Evolutionary conservation across 371 early-diverging fungal genomes (phyloP).

Genomic region (Mucor velutinosus): DNA sequence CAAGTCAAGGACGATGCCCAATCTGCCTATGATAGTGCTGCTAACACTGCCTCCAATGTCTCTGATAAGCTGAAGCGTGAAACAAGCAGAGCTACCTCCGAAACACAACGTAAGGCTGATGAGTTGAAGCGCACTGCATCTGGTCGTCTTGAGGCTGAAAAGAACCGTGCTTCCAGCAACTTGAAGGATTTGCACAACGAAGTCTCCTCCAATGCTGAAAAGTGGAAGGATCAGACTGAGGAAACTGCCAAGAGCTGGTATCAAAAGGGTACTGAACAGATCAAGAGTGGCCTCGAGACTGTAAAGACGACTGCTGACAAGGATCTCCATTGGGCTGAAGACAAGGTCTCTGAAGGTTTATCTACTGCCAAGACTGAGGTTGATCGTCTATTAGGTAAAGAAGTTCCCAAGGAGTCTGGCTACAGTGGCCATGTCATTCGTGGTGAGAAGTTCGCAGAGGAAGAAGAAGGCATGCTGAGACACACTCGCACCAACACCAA

Average conservation of each 20-base stretch:
- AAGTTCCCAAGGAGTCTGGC: background rate
- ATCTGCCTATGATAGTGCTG: background rate
- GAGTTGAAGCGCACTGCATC: slow-evolving; percentile 10
- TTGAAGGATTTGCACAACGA: slow-evolving; percentile 1
- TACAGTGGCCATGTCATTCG: slow-evolving; percentile 19
- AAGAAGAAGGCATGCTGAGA: slow-evolving; percentile 31
- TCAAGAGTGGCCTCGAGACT: slow-evolving; percentile 1
- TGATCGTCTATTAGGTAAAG: slow-evolving; percentile 6
- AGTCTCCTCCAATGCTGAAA: slow-evolving; percentile 9
- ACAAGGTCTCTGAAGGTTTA: slow-evolving; percentile 15
- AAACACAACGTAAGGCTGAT: slow-evolving; percentile 4
- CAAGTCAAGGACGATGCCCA: slow-evolving; percentile 16
- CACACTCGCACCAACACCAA: slow-evolving; percentile 16
- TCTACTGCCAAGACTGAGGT: slow-evolving; percentile 20
- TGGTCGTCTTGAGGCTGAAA: slow-evolving; percentile 2
- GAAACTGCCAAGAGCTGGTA: slow-evolving; percentile 20
- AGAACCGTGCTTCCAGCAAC: slow-evolving; percentile 1
- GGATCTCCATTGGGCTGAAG: slow-evolving; percentile 21
- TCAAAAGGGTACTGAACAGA: slow-evolving; percentile 18
- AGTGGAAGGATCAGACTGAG: slow-evolving; percentile 14
- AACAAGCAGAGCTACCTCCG: slow-evolving; percentile 8
- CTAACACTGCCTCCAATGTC: slow-evolving; percentile 10
- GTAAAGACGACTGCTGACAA: slow-evolving; percentile 14
- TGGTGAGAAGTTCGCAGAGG: slow-evolving; percentile 36
- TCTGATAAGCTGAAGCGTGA: slow-evolving; percentile 13